phyloP scores from a whole-genome alignment of 1,284 basidiomycete species.

The Lentinula novae-zelandiae region DNA sequence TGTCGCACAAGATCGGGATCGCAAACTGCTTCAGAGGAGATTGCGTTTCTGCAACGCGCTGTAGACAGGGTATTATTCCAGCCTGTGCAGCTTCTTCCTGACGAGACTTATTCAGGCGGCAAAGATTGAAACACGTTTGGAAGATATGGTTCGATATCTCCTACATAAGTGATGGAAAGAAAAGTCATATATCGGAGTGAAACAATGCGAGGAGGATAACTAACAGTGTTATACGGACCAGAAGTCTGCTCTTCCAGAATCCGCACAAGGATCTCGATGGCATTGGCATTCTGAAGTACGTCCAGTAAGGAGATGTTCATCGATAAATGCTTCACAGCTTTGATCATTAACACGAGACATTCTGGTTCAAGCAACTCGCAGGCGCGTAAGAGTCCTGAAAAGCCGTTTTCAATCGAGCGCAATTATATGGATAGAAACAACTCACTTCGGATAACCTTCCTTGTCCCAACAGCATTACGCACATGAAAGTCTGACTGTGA shows the following conservation, averaged over 20 bases:
- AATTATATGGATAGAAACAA: conserved; percentile 29
- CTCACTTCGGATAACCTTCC: conserved; percentile 83
- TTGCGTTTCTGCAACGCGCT: conserved; percentile 80
- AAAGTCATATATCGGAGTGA: conserved; percentile 7
- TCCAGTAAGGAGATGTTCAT: conserved; percentile 90
- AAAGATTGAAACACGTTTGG: conserved; percentile 93
- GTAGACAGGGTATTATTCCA: conserved; percentile 89
- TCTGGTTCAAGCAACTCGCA: conserved; percentile 82
- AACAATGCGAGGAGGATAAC: conserved; percentile 24
- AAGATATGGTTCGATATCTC: conserved; percentile 94
- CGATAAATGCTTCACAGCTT: conserved; percentile 93
- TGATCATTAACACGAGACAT: conserved; percentile 85
- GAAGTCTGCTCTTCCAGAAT: conserved; percentile 81
- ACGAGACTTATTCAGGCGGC: conserved; percentile 87
- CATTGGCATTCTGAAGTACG: conserved; percentile 93
- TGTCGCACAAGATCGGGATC: conserved; percentile 92
- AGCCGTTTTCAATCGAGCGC: conserved; percentile 3
- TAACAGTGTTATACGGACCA: conserved; percentile 78
- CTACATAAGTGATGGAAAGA: conserved; percentile 34
- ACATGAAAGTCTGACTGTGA: conserved; percentile 93
- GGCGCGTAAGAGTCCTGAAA: conserved; percentile 74
- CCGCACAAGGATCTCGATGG: conserved; percentile 85
- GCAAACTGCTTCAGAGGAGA: conserved; percentile 97
- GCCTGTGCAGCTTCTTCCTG: conserved; percentile 97
- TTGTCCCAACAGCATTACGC: conserved; percentile 84